These are phyloP conservation scores for Hortiboletus flavorubellus DNA, from an alignment of 768 basidiomycete genomes.

Conservation along the genomic window DNA sequence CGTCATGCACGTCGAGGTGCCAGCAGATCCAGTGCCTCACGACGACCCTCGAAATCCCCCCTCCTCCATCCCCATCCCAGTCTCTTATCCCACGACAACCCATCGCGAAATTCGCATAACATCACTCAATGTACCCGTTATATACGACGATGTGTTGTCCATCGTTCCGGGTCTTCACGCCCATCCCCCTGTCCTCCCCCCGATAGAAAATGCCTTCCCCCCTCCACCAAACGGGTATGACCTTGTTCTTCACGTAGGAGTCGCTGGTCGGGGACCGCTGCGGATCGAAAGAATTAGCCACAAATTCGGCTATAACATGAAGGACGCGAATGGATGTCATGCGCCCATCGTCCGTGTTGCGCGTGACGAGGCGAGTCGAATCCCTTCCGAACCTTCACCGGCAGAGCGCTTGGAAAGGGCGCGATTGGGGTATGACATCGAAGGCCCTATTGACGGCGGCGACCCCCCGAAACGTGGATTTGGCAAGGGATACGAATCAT, in stretches of 20 bases:
- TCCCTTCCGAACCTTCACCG: slow-evolving; percentile 21
- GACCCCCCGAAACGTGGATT: slow-evolving; percentile 36
- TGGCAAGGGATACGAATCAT: slow-evolving; percentile 35
- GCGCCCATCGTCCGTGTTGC: slow-evolving; percentile 42
- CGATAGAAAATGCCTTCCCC: slow-evolving; percentile 38
- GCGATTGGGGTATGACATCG: slow-evolving; percentile 29
- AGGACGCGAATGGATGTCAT: slow-evolving; percentile 56
- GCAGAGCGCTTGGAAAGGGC: slow-evolving; percentile 29
- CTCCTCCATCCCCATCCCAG: neutral
- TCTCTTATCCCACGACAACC: slow-evolving; percentile 8
- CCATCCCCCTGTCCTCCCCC: slow-evolving; percentile 50
- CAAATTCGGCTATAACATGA: slow-evolving; percentile 67
- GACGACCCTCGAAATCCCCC: slow-evolving; percentile 15
- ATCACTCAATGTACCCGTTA: slow-evolving; percentile 53
- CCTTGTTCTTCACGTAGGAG: slow-evolving; percentile 69
- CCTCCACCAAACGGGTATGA: slow-evolving; percentile 53
- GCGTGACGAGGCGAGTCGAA: slow-evolving; percentile 22
- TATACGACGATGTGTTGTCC: slow-evolving; percentile 54
- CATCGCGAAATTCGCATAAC: slow-evolving; percentile 56
- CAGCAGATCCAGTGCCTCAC: slow-evolving; percentile 19
- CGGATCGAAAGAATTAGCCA: slow-evolving; percentile 65
- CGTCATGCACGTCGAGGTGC: slow-evolving; percentile 41
- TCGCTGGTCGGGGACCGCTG: slow-evolving; percentile 59
- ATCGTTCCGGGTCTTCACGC: slow-evolving; percentile 57
- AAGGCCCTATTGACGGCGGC: slow-evolving; percentile 24